phyloP scores from a whole-genome alignment of 352 stramenopile species.

The Aphanomyces euteiches region DNA sequence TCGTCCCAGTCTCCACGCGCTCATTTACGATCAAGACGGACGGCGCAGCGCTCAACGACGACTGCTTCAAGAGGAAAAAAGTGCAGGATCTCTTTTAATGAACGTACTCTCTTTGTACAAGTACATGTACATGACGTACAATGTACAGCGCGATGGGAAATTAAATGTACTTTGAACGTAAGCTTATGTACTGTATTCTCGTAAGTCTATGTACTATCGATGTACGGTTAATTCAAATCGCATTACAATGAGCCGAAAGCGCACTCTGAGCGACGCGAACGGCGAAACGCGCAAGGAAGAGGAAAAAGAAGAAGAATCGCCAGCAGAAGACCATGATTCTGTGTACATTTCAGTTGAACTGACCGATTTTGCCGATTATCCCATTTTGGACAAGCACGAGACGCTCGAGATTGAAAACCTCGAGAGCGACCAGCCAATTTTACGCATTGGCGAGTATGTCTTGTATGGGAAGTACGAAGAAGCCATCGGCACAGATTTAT shows the following conservation, averaged over 20 bases:
- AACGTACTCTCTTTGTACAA: not conserved
- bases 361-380: slow-evolving; percentile 23
- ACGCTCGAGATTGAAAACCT: slow-evolving; percentile 23
- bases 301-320: not conserved
- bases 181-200: too few species aligned
- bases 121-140: not conserved
- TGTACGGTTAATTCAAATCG: not conserved
- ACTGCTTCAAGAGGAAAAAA: slow-evolving; percentile 30
- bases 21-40: slow-evolving; percentile 75
- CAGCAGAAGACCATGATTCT: slow-evolving; percentile 3
- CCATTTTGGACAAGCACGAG: slow-evolving; percentile 27
- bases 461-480: slow-evolving; percentile 26
- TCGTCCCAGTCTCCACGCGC: slow-evolving; percentile 54
- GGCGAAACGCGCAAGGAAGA: not conserved
- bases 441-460: slow-evolving; percentile 21
- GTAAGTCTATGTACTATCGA: too few species aligned
- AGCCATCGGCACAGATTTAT: slow-evolving; percentile 19
- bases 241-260: not conserved
- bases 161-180: not conserved
- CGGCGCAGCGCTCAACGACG: slow-evolving; percentile 54
- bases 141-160: not conserved
- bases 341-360: slow-evolving; percentile 24
- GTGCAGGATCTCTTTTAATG: not conserved
- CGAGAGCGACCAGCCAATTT: slow-evolving; percentile 16
- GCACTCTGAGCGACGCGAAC: not conserved